Conservation (phyloP, 139 green algal genomes). For the Asterochloris erici region DNA sequence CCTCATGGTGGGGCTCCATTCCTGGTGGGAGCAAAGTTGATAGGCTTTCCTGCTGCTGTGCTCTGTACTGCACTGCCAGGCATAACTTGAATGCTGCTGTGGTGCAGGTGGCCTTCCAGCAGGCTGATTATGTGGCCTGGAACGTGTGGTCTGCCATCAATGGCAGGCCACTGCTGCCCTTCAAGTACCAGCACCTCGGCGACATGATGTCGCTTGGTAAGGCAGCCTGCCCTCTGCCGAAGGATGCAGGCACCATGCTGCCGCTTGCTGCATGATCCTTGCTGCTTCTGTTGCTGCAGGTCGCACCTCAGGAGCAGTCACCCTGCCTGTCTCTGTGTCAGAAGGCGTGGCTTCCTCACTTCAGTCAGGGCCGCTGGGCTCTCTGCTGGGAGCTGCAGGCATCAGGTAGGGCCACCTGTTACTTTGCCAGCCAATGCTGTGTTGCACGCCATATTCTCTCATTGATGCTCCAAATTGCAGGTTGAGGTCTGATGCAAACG, state of each 20-base stretch:
- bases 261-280: not conserved
- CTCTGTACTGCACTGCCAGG: not conserved
- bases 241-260: not conserved
- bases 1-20: not conserved
- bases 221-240: not conserved
- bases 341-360: conserved; percentile 43
- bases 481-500: conserved; percentile 5
- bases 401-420: conserved; percentile 28
- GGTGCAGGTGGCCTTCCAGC: conserved; percentile 95
- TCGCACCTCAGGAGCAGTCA: conserved; percentile 65
- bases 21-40: not conserved
- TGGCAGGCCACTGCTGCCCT: conserved; percentile 79
- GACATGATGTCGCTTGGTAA: conserved; percentile 91
- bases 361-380: conserved; percentile 45
- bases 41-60: not conserved
- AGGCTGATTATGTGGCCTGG: conserved; percentile 97
- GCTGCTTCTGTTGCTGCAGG: conserved; percentile 27
- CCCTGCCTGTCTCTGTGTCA: conserved; percentile 66
- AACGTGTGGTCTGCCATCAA: conserved; percentile 96
- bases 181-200: conserved; percentile 97
- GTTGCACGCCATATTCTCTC: not conserved
- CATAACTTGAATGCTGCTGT: not conserved
- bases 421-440: not conserved
- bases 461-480: conserved; percentile 1
- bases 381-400: conserved; percentile 49